A percentile compares a stretch with the other conserved stretches of the same genome.
These are phyloP conservation scores for Trypanosoma congolense DNA, from an alignment of 208 protist genomes.

Conservation along the genomic window DNA sequence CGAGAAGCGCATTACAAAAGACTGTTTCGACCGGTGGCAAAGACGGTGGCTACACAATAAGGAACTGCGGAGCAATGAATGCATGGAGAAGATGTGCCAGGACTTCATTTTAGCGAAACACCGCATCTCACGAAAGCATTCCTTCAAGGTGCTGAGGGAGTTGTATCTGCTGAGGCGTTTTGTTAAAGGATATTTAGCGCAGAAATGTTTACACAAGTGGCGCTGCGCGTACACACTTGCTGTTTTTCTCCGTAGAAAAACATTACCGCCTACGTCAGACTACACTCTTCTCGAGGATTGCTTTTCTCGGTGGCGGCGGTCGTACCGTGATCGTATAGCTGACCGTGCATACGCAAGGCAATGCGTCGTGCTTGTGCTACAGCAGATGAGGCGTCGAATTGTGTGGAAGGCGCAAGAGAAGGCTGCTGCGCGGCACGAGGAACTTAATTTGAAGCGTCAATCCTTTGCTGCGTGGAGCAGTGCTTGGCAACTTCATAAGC, in stretches of 20 bases:
- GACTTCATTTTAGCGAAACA: constrained; percentile 14
- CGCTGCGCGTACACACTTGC: constrained; percentile 15
- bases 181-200: constrained; percentile 6
- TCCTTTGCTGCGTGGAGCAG: constrained; percentile 7
- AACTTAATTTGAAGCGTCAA: not conserved
- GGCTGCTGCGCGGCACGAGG: constrained; percentile 4
- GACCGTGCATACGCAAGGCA: constrained; percentile 7
- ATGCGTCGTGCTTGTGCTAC: constrained; percentile 3
- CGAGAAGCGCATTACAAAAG: constrained; percentile 4
- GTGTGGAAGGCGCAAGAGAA: not conserved
- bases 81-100: constrained; percentile 23
- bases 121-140: not conserved
- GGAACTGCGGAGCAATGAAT: constrained; percentile 6
- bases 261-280: not conserved
- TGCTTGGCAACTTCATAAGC: not conserved
- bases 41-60: not conserved
- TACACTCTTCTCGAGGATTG: not conserved
- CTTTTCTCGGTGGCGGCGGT: constrained; percentile 7
- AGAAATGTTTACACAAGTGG: constrained; percentile 13
- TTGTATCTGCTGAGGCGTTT: constrained; percentile 11
- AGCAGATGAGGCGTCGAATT: not conserved
- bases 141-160: constrained; percentile 15
- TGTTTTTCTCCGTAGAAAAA: constrained; percentile 4
- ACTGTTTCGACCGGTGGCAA: constrained; percentile 27
- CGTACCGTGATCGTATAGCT: not conserved